Conservation (phyloP, 2,329 filamentous ascomycete genomes). For the Fusarium equiseti region DNA sequence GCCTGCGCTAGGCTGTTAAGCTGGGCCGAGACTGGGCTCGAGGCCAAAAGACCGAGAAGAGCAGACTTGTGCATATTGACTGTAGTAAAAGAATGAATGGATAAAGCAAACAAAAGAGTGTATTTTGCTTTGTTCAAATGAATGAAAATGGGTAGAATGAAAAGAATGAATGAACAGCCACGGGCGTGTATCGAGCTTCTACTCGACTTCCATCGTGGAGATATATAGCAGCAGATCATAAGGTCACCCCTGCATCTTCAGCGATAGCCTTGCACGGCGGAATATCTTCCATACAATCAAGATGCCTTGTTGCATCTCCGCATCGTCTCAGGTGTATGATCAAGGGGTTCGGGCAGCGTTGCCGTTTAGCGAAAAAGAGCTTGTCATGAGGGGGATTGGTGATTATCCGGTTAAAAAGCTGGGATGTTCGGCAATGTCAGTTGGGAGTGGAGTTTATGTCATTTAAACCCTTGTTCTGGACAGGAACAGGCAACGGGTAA, state of each 20-base stretch:
- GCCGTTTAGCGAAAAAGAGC: conserved; percentile 8
- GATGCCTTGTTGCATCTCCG: conserved; percentile 40
- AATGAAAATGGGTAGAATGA: conserved; percentile 11
- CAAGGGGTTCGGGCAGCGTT: conserved; percentile 26
- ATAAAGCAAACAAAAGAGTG: conserved; percentile 31
- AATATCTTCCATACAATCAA: conserved; percentile 41
- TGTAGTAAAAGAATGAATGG: conserved; percentile 9
- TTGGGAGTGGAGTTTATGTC: not conserved
- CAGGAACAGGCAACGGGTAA: conserved; percentile 4
- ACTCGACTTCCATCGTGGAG: conserved; percentile 15
- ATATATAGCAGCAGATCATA: conserved; percentile 21
- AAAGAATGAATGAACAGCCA: conserved; percentile 21
- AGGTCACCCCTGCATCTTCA: not conserved
- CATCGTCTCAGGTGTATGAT: conserved; percentile 42
- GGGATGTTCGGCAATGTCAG: conserved; percentile 29
- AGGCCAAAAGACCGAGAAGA: conserved; percentile 44
- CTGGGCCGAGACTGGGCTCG: conserved; percentile 47
- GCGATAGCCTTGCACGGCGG: conserved; percentile 30
- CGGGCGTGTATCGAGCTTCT: conserved; percentile 11
- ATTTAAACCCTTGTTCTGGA: conserved; percentile 2
- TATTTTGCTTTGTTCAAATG: conserved; percentile 12
- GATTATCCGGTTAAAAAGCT: conserved; percentile 9
- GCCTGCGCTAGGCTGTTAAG: conserved; percentile 67
- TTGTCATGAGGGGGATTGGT: conserved; percentile 21
- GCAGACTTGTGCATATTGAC: conserved; percentile 41